These are phyloP conservation scores for Glomus cerebriforme DNA, from an alignment of 192 early-diverging fungal genomes.

Conservation along the genomic window DNA sequence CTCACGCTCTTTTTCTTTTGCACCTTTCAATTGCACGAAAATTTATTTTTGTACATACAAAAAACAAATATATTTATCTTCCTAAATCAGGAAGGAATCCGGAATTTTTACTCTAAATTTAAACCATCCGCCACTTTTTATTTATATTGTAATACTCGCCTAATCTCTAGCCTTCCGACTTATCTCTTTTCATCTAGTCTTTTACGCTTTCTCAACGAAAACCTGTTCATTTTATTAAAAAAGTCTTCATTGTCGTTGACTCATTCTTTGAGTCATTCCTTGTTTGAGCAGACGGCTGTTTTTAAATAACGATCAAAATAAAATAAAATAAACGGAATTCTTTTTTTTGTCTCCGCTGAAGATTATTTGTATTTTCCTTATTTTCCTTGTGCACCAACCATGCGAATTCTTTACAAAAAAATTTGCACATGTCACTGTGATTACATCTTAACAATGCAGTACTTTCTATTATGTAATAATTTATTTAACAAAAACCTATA, in stretches of 20 bases:
- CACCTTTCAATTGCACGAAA: background rate
- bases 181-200: background rate
- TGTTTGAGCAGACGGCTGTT: background rate
- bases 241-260: background rate
- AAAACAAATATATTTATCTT: background rate
- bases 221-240: background rate
- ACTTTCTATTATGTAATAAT: too few relatives aligned
- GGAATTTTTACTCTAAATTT: background rate
- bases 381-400: background rate
- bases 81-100: background rate
- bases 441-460: too few relatives aligned
- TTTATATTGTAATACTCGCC: background rate
- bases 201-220: background rate
- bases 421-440: background rate
- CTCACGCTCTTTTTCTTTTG: background rate
- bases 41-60: background rate
- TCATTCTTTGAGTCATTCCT: background rate
- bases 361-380: too few relatives aligned
- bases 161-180: background rate
- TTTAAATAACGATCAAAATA: background rate
- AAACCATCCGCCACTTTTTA: background rate
- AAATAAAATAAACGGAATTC: too few relatives aligned
- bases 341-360: too few relatives aligned
- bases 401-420: background rate
- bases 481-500: background rate